Evolutionary conservation across 1,284 basidiomycete species (phyloP), one percentile per base, ranked within the genome.

Genomic region (Trichosporon sp.): DNA sequence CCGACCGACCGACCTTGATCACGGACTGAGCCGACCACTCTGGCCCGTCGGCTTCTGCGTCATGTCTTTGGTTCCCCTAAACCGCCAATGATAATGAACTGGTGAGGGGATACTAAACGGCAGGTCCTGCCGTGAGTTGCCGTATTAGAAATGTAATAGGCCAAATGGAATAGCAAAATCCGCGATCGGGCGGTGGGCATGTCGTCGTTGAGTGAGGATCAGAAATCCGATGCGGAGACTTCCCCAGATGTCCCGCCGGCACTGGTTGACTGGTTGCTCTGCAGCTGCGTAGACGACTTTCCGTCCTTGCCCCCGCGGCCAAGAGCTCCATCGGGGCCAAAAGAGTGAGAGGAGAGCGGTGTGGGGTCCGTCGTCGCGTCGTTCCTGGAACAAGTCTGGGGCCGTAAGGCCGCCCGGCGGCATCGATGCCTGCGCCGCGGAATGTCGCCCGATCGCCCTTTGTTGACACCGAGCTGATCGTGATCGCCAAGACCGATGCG

Each of bases 171-270:
- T n/a, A 46, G 51, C n/a, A 54, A 54, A 54, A 54, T 54, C 51
- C 51, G 51, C 51, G 51, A 54, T 54, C 51, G 51, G 51, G 51
- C 51, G 51, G 51, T 54, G 51, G 51, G 51, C 51, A 54, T 16
- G 43, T n/a, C 2, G 4, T n/a, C 7, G 14, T 6, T 4, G 4
- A 4, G 5, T 16, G 43, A n/a, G 51, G 10, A 54, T 3, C 19
- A 54, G 51, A 54, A 26, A 26, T 54, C 51, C 51, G 51, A 54
- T 11, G 51, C 51, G 51, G 51, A 54, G 19, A 16, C 19, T 54
- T 21, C 51, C 51, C 43, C 43, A 46, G 43, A n/a, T 46, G 16
- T n/a, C 43, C 43, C 43, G 43, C 43, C 43, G 43, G 43, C 43
- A 46, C 38, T 48, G 46, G 43, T 12, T 46, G 43, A 51, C 16